A percentile compares a stretch with the other conserved stretches of the same genome.
These are phyloP conservation scores for Malassezia dermatis DNA, from an alignment of 1,284 basidiomycete species.

Conservation along the genomic window DNA sequence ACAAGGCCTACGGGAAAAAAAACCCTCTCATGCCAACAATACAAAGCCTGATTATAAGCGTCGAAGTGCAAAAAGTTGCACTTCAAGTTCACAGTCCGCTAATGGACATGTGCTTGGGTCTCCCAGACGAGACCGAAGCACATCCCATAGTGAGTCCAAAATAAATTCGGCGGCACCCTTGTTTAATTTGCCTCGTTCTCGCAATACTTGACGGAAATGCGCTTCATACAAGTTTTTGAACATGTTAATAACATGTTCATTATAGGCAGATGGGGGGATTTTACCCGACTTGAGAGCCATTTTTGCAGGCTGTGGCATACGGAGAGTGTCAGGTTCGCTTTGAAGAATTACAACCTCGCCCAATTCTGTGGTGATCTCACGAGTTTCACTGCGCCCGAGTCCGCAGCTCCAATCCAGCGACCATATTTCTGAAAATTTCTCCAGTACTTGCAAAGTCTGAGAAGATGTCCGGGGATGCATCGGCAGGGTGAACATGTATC, in stretches of 20 bases:
- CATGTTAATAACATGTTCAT: slow-evolving; percentile 47
- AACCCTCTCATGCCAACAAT: neutral
- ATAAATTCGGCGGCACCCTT: slow-evolving; percentile 48
- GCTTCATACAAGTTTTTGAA: slow-evolving; percentile 50
- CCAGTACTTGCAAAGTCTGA: slow-evolving; percentile 48
- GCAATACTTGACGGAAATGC: slow-evolving; percentile 47
- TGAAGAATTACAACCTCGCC: slow-evolving; percentile 3
- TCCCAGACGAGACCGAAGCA: slow-evolving; percentile 29
- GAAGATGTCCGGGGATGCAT: slow-evolving; percentile 48
- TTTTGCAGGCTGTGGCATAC: slow-evolving; percentile 49
- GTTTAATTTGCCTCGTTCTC: slow-evolving; percentile 45
- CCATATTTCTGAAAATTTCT: slow-evolving; percentile 47
- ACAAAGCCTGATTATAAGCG: slow-evolving; percentile 17
- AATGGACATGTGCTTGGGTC: slow-evolving; percentile 19
- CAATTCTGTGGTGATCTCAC: neutral
- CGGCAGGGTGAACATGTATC: slow-evolving; percentile 46
- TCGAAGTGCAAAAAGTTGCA: slow-evolving; percentile 46
- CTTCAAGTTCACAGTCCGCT: slow-evolving; percentile 47
- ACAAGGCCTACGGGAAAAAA: no score
- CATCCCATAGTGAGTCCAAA: slow-evolving; percentile 49
- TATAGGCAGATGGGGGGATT: slow-evolving; percentile 44
- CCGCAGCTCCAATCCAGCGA: slow-evolving; percentile 47
- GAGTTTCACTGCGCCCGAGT: slow-evolving; percentile 24
- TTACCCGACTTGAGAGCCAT: slow-evolving; percentile 46
- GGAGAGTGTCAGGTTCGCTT: slow-evolving; percentile 34